phyloP scores from a whole-genome alignment of 2,329 filamentous ascomycete species.

The Lachnellula arida region DNA sequence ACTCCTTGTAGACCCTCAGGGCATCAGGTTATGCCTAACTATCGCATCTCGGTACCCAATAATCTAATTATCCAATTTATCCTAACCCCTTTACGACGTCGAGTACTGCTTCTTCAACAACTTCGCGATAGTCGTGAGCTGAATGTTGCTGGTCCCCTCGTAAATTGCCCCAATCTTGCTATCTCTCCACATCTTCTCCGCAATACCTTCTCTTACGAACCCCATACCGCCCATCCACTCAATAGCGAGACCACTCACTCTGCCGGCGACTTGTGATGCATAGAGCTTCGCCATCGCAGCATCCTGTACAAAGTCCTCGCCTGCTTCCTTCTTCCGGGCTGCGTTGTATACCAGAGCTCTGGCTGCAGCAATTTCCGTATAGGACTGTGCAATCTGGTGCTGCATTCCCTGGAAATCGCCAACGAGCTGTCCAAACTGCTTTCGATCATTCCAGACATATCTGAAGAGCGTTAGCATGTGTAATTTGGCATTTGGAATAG shows the following conservation, averaged over 20 bases:
- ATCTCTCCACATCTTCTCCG: conserved; percentile 96
- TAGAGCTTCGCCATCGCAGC: conserved; percentile 98
- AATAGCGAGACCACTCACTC: conserved; percentile 78
- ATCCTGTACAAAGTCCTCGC: conserved; percentile 89
- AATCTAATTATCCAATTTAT: not conserved
- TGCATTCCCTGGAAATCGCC: conserved; percentile 99
- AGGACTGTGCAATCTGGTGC: conserved; percentile 95
- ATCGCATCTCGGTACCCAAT: not conserved
- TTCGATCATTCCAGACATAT: conserved; percentile 97
- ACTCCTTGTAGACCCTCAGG: not conserved
- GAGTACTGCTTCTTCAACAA: conserved; percentile 66
- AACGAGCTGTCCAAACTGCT: conserved; percentile 89
- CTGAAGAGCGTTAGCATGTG: conserved; percentile 34
- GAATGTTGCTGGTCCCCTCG: conserved; percentile 80
- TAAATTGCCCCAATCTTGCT: conserved; percentile 99
- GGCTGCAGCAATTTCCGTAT: conserved; percentile 87
- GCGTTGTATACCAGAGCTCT: conserved; percentile 94
- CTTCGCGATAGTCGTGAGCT: conserved; percentile 68
- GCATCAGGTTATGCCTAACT: not conserved
- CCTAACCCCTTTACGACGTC: conserved; percentile 34
- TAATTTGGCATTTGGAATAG: conserved; percentile 1
- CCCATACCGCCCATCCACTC: conserved; percentile 99
- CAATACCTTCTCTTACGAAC: conserved; percentile 91
- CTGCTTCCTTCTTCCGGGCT: conserved; percentile 95
- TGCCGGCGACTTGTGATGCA: conserved; percentile 85